Evolutionary conservation across 169 alveolate species (phyloP), one percentile per base, ranked within the genome.

Genomic region (Plasmodium malariae): DNA sequence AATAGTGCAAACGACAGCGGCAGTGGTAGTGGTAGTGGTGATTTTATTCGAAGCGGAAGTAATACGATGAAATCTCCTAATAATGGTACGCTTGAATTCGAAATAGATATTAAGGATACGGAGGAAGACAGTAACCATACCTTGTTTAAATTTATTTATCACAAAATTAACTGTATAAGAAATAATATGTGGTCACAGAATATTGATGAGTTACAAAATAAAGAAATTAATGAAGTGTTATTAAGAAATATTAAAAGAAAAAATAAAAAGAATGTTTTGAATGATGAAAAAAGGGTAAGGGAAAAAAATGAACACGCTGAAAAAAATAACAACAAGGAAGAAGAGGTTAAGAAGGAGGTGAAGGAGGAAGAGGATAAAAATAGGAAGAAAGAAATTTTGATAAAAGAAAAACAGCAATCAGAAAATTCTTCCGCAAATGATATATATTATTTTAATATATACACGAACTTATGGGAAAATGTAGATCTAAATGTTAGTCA

Each of bases 401-500:
- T 51, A 73, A 34, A 11, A 3, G 59, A 90, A 14, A 36, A 9
- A 17, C 59, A 57, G 68, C 21, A 34, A 40, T 7, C 21, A 34
- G 17, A 37, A 0, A 67, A 67, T 2, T 43, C 9, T 28, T 70
- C 26, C 17, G 17, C 62, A 21, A 89, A 87, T 37, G 88, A 67
- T 37, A 69, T 71, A 28, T 67, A 67, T 28, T 73, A 87, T 67
- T 69, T 72, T 48, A 74, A 73, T 34, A 60, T 76, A 12, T 68
- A 72, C 63, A 71, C 71, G 3, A 76, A 74, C n/a, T 40, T 76
- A 17, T 73, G 83, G 85, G 83, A 72, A 43, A 67, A 72, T 32
- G 71, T 85, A 12, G 89, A 65, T 45, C 40, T 62, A 19, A 73
- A 62, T 19, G 94, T 72, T 21, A 70, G 87, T 40, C 90, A 67